A percentile compares a stretch with the other conserved stretches of the same genome.
Conservation (phyloP, 2,329 filamentous ascomycete species). For the Neofusicoccum parvum region DNA sequence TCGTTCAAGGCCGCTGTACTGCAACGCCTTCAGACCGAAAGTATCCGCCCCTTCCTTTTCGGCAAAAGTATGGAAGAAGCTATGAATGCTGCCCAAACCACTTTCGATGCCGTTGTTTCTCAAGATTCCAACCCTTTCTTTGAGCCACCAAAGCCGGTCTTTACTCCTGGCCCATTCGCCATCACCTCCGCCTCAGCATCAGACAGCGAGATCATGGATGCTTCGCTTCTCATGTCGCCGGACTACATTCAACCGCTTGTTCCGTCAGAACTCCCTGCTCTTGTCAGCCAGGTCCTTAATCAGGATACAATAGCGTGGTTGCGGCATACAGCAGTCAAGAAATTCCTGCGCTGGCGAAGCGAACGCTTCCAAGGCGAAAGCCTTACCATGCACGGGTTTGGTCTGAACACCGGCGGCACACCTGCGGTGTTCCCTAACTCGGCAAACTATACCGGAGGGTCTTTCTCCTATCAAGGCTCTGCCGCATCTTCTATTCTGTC, state of each 20-base stretch:
- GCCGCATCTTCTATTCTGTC: constrained; percentile 39
- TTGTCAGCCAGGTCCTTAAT: constrained; percentile 78
- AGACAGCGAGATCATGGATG: constrained; percentile 85
- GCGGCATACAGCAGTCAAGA: constrained; percentile 79
- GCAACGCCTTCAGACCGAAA: constrained; percentile 53
- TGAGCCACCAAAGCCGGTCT: constrained; percentile 5
- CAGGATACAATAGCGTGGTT: constrained; percentile 77
- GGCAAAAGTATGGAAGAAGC: constrained; percentile 45
- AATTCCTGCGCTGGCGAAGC: constrained; percentile 69
- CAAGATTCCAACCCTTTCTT: constrained; percentile 27
- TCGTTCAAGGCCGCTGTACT: constrained; percentile 63
- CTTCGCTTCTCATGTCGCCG: constrained; percentile 88
- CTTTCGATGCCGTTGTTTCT: constrained; percentile 25
- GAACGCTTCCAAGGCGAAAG: constrained; percentile 9
- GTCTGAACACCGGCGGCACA: constrained; percentile 24
- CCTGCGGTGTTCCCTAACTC: constrained; percentile 18
- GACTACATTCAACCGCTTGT: constrained; percentile 83
- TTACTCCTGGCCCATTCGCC: constrained; percentile 60
- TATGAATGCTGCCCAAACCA: constrained; percentile 32
- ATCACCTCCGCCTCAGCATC: constrained; percentile 73
- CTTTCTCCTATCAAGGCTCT: constrained; percentile 32
- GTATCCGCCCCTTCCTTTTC: constrained; percentile 70
- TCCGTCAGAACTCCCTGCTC: constrained; percentile 68
- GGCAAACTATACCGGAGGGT: constrained; percentile 1
- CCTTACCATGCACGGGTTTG: constrained; percentile 27